These are phyloP conservation scores for Penicillium robsamsonii DNA, from an alignment of 495 filamentous ascomycete genomes.

Conservation along the genomic window DNA sequence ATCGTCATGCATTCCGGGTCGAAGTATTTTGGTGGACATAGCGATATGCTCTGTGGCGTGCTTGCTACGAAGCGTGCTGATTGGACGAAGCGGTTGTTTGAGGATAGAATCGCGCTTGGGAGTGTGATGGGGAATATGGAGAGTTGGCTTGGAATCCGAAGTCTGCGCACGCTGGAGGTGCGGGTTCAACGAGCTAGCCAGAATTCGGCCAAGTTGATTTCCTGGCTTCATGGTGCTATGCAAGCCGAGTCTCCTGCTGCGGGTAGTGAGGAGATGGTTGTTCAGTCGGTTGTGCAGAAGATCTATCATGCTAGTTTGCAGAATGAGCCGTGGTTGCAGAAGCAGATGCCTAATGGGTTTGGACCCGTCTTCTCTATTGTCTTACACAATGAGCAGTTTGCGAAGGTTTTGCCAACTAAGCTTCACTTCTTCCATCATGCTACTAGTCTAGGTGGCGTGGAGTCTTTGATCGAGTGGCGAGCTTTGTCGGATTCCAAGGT, in stretches of 20 bases:
- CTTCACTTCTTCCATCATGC: conserved; percentile 82
- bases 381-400: conserved; percentile 55
- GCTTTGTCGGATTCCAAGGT: conserved; percentile 74
- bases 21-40: conserved; percentile 90
- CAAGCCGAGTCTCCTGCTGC: conserved; percentile 23
- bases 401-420: conserved; percentile 67
- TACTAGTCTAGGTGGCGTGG: conserved; percentile 84
- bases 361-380: conserved; percentile 77
- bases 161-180: conserved; percentile 76
- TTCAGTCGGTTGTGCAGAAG: conserved; percentile 50
- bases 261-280: conserved; percentile 32
- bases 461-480: conserved; percentile 69
- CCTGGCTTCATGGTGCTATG: conserved; percentile 58
- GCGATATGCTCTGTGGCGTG: conserved; percentile 81
- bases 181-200: conserved; percentile 66
- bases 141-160: conserved; percentile 81
- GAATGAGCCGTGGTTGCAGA: conserved; percentile 64
- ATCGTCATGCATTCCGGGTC: conserved; percentile 82
- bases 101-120: conserved; percentile 67
- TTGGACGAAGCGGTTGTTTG: conserved; percentile 52
- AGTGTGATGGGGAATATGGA: conserved; percentile 80
- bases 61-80: conserved; percentile 57
- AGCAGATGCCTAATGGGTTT: conserved; percentile 86
- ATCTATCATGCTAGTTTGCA: conserved; percentile 76
- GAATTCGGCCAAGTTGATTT: conserved; percentile 62